These are phyloP conservation scores for Talaromyces verruculosus DNA, from an alignment of 2,329 filamentous ascomycete genomes.

Conservation along the genomic window DNA sequence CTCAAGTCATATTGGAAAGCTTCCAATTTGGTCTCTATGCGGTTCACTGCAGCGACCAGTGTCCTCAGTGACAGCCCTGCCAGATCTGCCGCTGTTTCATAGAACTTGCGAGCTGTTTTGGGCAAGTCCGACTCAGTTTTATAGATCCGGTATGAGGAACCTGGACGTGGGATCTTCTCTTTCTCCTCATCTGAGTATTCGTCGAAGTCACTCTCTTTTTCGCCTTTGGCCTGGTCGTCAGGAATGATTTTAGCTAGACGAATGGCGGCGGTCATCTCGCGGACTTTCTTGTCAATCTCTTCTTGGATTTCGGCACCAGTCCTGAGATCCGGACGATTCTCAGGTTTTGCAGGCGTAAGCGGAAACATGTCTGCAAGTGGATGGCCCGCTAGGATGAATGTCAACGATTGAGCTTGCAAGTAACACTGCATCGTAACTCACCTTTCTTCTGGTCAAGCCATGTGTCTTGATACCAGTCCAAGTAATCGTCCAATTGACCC, in stretches of 20 bases:
- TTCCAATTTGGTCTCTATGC: slow-evolving; percentile 50
- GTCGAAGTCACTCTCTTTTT: not conserved
- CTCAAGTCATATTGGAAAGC: slow-evolving; percentile 39
- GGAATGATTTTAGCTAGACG: slow-evolving; percentile 40
- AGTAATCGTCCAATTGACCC: slow-evolving; percentile 68
- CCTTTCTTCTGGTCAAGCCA: slow-evolving; percentile 48
- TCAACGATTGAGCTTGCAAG: slow-evolving; percentile 7
- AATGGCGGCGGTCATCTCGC: slow-evolving; percentile 45
- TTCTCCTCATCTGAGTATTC: slow-evolving; percentile 20
- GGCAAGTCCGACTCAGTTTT: slow-evolving; percentile 50
- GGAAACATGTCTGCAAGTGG: slow-evolving; percentile 48
- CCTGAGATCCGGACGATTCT: not conserved
- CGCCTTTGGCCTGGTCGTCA: slow-evolving; percentile 30
- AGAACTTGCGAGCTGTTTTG: slow-evolving; percentile 49
- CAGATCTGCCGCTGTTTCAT: slow-evolving; percentile 52
- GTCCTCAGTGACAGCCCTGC: slow-evolving; percentile 53
- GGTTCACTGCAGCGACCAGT: slow-evolving; percentile 52
- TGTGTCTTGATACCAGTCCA: slow-evolving; percentile 74
- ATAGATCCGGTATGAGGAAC: slow-evolving; percentile 53
- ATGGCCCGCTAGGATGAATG: slow-evolving; percentile 24
- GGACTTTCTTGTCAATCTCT: slow-evolving; percentile 41
- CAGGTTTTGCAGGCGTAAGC: slow-evolving; percentile 26
- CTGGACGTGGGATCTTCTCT: slow-evolving; percentile 44
- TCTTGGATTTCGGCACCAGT: slow-evolving; percentile 25
- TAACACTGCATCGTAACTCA: slow-evolving; percentile 20